These are phyloP conservation scores for Monosporascus sp. DNA, from an alignment of 2,329 filamentous ascomycete species.

Conservation along the genomic window DNA sequence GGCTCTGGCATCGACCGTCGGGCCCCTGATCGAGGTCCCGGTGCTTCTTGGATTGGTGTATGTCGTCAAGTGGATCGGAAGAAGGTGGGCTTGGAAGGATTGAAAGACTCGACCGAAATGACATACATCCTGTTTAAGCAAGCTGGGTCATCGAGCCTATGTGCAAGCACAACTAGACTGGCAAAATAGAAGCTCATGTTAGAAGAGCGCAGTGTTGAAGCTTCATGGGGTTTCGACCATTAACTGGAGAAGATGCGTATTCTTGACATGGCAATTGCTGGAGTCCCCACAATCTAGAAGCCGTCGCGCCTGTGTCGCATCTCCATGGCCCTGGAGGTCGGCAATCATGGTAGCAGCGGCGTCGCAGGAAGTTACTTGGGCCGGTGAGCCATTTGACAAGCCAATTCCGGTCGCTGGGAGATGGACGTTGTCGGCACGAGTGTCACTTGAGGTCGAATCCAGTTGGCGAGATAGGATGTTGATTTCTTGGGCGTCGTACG, in stretches of 20 bases:
- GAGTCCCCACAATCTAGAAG: slow-evolving; percentile 17
- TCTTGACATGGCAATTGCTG: slow-evolving; percentile 22
- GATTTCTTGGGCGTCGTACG: too few relatives aligned
- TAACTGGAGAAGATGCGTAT: slow-evolving; percentile 24
- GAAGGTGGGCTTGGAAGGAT: slow-evolving; percentile 48
- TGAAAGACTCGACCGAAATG: slow-evolving; percentile 8
- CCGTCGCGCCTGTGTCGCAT: slow-evolving; percentile 10
- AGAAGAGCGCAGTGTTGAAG: neutral
- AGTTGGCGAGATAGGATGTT: too few relatives aligned
- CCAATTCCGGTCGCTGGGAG: neutral
- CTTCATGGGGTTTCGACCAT: slow-evolving; percentile 19
- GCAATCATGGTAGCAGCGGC: slow-evolving; percentile 22
- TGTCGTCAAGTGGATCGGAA: slow-evolving; percentile 55
- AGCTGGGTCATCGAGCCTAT: too few relatives aligned
- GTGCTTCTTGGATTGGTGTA: slow-evolving; percentile 76
- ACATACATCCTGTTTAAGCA: neutral
- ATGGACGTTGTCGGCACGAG: too few relatives aligned
- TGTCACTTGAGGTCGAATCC: too few relatives aligned
- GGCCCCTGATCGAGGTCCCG: slow-evolving; percentile 81
- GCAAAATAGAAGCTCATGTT: too few relatives aligned
- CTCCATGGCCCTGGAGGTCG: slow-evolving; percentile 17
- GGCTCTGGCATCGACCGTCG: slow-evolving; percentile 76
- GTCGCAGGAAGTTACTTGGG: slow-evolving; percentile 21
- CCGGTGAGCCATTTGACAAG: neutral
- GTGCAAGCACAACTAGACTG: too few relatives aligned